Percentiles rank a stretch among this genome's conserved stretches.
Conservation (phyloP, 352 stramenopile genomes). For the Phytophthora niederhauseri region DNA sequence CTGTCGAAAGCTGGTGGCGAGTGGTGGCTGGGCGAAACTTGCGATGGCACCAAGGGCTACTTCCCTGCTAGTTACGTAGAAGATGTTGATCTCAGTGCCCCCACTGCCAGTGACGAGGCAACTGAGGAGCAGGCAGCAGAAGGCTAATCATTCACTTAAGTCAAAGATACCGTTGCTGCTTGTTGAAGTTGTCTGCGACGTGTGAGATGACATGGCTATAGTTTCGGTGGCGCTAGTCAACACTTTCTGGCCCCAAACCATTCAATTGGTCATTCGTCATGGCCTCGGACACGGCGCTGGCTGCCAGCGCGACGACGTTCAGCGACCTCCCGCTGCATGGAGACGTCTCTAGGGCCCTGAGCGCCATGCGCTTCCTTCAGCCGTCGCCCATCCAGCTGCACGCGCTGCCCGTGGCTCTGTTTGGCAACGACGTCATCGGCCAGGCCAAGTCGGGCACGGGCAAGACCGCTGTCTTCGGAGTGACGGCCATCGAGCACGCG, state of each 20-base stretch:
- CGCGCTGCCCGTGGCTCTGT: constrained; percentile 73
- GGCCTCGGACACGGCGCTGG: constrained; percentile 24
- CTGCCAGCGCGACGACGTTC: constrained; percentile 46
- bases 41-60: constrained; percentile 62
- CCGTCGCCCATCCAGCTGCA: constrained; percentile 78
- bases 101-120: constrained; percentile 1
- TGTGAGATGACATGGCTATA: constrained; percentile 30
- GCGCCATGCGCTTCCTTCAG: constrained; percentile 54
- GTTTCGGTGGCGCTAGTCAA: constrained; percentile 24
- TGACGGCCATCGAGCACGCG: constrained; percentile 67
- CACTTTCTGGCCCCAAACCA: constrained; percentile 2
- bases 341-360: constrained; percentile 56
- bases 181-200: constrained; percentile 33
- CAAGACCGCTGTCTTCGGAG: constrained; percentile 82
- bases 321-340: constrained; percentile 62
- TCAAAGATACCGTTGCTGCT: not conserved
- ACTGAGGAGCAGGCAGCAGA: constrained; percentile 12
- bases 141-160: constrained; percentile 12
- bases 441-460: constrained; percentile 87
- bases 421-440: constrained; percentile 80
- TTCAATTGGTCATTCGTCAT: constrained; percentile 7
- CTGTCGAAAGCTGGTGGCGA: constrained; percentile 52
- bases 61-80: constrained; percentile 62
- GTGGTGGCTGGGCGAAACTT: constrained; percentile 71
- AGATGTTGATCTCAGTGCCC: constrained; percentile 17